Evolutionary conservation across 139 green algal genomes (phyloP), one percentile per base, ranked within the genome.

Genomic region (Micractinium conductrix): DNA sequence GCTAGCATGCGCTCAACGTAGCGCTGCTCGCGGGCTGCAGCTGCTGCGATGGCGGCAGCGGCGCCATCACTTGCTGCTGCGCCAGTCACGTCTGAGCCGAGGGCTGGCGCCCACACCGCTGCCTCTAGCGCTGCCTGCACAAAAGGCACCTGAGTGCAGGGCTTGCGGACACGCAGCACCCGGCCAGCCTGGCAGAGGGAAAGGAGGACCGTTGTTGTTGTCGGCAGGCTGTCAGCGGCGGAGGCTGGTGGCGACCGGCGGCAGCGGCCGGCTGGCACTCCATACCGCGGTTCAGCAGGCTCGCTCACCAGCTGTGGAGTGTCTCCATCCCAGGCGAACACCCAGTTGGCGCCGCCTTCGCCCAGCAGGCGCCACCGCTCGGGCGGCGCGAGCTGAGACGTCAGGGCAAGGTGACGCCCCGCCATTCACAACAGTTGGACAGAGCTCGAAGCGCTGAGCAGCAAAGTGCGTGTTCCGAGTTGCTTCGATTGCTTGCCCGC

Each of bases 311-410:
- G 74, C 24, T 40, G 9, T 48, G 33, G 21, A 10, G 42, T 3
- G 10, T 8, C 58, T 0, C 50, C 87, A 4, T 63, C 50, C 38
- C 90, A 91, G 17, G 45, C 74, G n/a, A 92, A 86, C 42, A 93
- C 90, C 30, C 86, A 58, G 69, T 93, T 93, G 4, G 90, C 90
- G 44, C 90, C 91, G 37, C 90, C 90, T 58, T 93, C 83, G 33
- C 88, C 90, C 50, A 86, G 88, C 33, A 92, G 48, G 1, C 35
- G 21, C 90, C 90, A 93, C 9, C 73, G 45, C 37, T n/a, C 38
- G 22, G 86, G 63, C 8, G 45, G 30, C 70, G 30, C 33, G n/a
- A n/a, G n/a, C n/a, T n/a, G n/a, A n/a, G n/a, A n/a, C n/a, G n/a
- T n/a, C n/a, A n/a, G n/a, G n/a, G n/a, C n/a, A n/a, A n/a, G n/a